phyloP scores from a whole-genome alignment of 768 basidiomycete genomes.

The Suillus hirtellus region DNA sequence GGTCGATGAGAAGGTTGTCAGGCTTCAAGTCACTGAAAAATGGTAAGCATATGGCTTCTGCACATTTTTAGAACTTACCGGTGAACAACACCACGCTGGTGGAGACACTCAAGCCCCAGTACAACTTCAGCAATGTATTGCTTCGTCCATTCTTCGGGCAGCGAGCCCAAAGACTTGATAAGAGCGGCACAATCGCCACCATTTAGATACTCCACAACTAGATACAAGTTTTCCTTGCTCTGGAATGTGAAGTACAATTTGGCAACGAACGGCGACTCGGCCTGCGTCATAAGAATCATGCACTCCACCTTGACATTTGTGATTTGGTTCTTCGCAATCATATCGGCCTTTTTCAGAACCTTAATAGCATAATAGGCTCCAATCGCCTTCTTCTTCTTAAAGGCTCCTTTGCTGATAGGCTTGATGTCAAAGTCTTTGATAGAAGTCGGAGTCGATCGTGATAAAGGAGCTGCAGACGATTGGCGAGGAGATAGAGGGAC shows the following conservation, averaged over 20 bases:
- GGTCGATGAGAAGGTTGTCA: conserved; percentile 96
- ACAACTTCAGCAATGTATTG: conserved; percentile 97
- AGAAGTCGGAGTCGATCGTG: conserved; percentile 81
- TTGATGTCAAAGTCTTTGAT: conserved; percentile 99
- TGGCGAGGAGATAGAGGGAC: conserved; percentile 88
- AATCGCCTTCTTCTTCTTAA: conserved; percentile 96
- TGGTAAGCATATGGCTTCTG: background rate
- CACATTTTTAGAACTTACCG: conserved; percentile 54
- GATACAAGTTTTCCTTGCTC: conserved; percentile 97
- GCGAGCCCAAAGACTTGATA: conserved; percentile 92
- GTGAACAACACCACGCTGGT: conserved; percentile 93
- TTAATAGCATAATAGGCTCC: conserved; percentile 99
- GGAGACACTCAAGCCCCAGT: conserved; percentile 96
- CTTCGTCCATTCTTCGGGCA: conserved; percentile 96
- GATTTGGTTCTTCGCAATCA: conserved; percentile 99
- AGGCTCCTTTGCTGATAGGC: conserved; percentile 98
- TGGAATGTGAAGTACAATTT: conserved; percentile 99
- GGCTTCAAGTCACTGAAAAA: conserved; percentile 86
- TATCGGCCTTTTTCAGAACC: conserved; percentile 99
- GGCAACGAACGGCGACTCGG: conserved; percentile 96
- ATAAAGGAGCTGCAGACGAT: conserved; percentile 71
- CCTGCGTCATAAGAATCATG: conserved; percentile 99
- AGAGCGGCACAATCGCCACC: conserved; percentile 97
- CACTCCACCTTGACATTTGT: conserved; percentile 99
- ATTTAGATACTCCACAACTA: conserved; percentile 99